These are phyloP conservation scores for Sphaerostilbella broomeana DNA, from an alignment of 2,329 filamentous ascomycete genomes.

Conservation along the genomic window DNA sequence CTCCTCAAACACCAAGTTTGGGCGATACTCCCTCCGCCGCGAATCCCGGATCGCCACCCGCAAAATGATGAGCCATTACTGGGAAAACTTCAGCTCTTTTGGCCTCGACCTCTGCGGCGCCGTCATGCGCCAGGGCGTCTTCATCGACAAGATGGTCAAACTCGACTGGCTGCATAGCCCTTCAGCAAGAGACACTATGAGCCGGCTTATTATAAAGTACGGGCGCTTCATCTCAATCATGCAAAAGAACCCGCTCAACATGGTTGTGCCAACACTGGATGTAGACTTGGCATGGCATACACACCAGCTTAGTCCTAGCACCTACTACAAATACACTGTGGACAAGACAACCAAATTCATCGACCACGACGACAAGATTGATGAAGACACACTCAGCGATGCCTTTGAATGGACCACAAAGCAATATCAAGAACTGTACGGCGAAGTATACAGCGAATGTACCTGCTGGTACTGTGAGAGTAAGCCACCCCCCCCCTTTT, in stretches of 20 bases:
- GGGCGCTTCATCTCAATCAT: slow-evolving; percentile 58
- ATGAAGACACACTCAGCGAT: slow-evolving; percentile 55
- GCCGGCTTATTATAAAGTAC: slow-evolving; percentile 59
- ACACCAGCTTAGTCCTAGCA: slow-evolving; percentile 60
- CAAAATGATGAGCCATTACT: slow-evolving; percentile 65
- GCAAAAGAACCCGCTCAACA: slow-evolving; percentile 33
- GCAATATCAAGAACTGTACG: slow-evolving; percentile 57
- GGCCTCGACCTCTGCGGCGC: slow-evolving; percentile 59
- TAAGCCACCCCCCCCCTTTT: slow-evolving; percentile 33
- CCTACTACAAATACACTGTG: slow-evolving; percentile 56
- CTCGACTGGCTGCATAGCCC: slow-evolving; percentile 77
- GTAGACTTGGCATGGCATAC: slow-evolving; percentile 77
- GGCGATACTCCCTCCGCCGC: slow-evolving; percentile 17
- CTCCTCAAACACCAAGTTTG: slow-evolving; percentile 13
- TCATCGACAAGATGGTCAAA: slow-evolving; percentile 66
- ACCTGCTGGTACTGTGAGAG: slow-evolving; percentile 81
- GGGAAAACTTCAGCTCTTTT: slow-evolving; percentile 59
- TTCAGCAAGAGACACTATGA: slow-evolving; percentile 55
- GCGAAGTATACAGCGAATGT: slow-evolving; percentile 68
- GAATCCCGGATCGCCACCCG: slow-evolving; percentile 42
- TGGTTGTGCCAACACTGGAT: slow-evolving; percentile 67
- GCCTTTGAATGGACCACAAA: slow-evolving; percentile 69
- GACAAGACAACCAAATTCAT: slow-evolving; percentile 50
- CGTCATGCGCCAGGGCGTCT: slow-evolving; percentile 59
- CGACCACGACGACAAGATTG: slow-evolving; percentile 80